Percentiles rank a stretch among this genome's conserved stretches.
phyloP scores from a whole-genome alignment of 2,329 filamentous ascomycete species.

The Paradendryphiella salina region DNA sequence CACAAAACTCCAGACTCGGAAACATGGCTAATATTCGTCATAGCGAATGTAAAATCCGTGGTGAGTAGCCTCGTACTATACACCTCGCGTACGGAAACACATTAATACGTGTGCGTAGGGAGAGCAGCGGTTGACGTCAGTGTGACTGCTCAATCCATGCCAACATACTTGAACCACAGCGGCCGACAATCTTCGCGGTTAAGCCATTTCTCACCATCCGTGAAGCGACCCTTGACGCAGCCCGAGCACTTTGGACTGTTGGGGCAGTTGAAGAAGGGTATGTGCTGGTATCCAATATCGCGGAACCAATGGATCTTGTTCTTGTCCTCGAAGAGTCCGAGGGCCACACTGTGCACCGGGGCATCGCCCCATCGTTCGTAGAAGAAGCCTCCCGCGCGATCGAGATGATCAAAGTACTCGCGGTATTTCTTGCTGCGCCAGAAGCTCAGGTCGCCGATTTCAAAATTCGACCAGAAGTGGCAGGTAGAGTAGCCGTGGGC shows the following conservation, averaged over 20 bases:
- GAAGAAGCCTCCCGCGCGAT: constrained; percentile 94
- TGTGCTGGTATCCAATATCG: constrained; percentile 97
- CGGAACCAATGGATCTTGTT: constrained; percentile 98
- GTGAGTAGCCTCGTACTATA: not conserved
- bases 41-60: not conserved
- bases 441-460: constrained; percentile 90
- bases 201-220: constrained; percentile 82
- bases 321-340: constrained; percentile 89
- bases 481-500: constrained; percentile 96
- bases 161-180: constrained; percentile 95
- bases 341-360: constrained; percentile 89
- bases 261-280: constrained; percentile 98
- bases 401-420: constrained; percentile 94
- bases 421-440: constrained; percentile 90
- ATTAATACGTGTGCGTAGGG: no score
- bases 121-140: not conserved
- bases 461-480: constrained; percentile 99
- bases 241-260: constrained; percentile 92
- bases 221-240: constrained; percentile 84
- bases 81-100: not conserved
- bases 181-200: constrained; percentile 91
- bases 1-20: not conserved
- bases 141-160: constrained; percentile 63
- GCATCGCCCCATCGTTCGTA: constrained; percentile 99
- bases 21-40: not conserved